Evolutionary conservation across 2,329 filamentous ascomycete species (phyloP).

Genomic region (Acephala macrosclerotiorum): DNA sequence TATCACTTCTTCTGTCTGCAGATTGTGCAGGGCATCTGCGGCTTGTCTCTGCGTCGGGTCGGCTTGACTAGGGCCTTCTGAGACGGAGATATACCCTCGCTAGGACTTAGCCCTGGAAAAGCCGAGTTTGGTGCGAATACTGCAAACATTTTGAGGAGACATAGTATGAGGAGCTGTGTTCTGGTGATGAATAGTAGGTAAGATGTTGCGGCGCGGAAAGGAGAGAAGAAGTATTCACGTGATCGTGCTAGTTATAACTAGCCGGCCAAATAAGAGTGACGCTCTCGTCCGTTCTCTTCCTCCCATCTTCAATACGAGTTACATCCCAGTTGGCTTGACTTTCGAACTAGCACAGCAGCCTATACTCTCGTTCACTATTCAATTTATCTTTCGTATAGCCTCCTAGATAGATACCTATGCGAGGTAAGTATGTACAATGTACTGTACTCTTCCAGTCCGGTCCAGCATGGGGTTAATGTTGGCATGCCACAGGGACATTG

Average conservation of each 20-base stretch:
- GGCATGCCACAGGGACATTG: background rate
- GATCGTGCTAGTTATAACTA: too few relatives aligned
- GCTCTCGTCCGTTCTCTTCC: background rate
- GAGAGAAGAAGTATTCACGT: too few relatives aligned
- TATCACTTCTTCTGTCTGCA: constrained; percentile 30
- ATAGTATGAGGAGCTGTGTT: background rate
- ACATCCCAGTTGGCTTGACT: background rate
- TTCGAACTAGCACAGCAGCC: background rate
- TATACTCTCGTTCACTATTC: background rate
- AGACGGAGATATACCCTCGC: background rate
- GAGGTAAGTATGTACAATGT: too few relatives aligned
- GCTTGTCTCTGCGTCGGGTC: constrained; percentile 26
- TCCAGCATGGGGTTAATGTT: background rate
- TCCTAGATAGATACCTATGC: background rate
- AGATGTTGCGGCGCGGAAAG: background rate
- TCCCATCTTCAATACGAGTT: too few relatives aligned
- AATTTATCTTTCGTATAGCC: background rate
- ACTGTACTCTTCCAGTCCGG: background rate
- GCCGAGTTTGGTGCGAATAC: background rate
- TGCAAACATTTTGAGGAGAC: background rate
- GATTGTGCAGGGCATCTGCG: constrained; percentile 28
- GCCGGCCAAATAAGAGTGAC: too few relatives aligned
- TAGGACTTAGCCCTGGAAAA: constrained; percentile 35
- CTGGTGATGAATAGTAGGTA: background rate
- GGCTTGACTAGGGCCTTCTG: constrained; percentile 19